Base-by-base conservation (phyloP, 257 asterid genomes). In the Handroanthus guayacan region DNA sequence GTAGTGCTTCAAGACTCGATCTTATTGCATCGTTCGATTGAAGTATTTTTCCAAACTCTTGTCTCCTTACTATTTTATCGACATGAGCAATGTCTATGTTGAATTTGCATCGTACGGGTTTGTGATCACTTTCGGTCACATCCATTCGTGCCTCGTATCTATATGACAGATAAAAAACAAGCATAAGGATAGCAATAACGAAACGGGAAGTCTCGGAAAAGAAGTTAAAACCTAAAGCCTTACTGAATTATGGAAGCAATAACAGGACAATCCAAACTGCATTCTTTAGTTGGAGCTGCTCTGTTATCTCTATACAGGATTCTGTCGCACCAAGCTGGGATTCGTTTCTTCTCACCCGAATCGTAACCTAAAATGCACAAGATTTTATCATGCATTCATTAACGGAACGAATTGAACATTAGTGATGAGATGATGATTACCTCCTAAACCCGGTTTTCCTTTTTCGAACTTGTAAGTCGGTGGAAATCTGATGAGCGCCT, bases 301-400 rank as follows among this genome's bases (percentile, higher is more conserved):
- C 88, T 83, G 58, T 78, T 94, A 77, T 92, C 97, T 62, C 97
- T 86, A 66, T 94, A 92, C 9, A 94, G 80, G 70, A 94, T 87
- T 81, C 97, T 81, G 68, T 92, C 98, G 60, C 98, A 94, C 98
- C 98, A 94, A 39, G 98, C 98, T 2, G 97, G 98, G 71, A 94
- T 94, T 45, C 98, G 73, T 86, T 94, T 94, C 87, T 94, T 94
- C 83, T 90, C 98, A 0, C 97, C 97, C 36, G 98, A 94, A 55
- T 94, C 98, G 84, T 94, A 94, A 58, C 98, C 98, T 94, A 76
- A 61, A 36, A 75, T 12, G 43, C 10, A 50, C 68, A 60, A 17
- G 2, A 43, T 31, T 14, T 50, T 14, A 36, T 14, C 45, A 54
- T 41, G 31, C 31, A 0, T 25, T 25, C 31, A 0, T 0, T 0